phyloP scores from a whole-genome alignment of 768 basidiomycete genomes.

The Russula emetica region DNA sequence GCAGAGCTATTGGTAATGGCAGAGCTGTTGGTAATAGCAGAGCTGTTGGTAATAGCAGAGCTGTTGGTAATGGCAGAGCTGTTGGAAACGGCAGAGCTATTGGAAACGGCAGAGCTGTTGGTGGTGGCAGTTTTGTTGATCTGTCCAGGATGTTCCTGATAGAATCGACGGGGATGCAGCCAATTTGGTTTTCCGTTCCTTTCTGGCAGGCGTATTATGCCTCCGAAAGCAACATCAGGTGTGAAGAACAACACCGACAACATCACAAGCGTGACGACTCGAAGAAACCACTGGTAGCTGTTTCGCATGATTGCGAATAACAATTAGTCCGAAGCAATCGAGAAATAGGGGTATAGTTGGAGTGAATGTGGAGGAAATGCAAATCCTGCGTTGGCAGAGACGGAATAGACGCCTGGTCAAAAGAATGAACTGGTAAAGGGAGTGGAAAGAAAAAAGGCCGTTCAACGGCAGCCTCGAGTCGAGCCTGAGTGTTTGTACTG shows the following conservation, averaged over 20 bases:
- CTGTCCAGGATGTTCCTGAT: too few species aligned
- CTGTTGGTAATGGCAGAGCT: too few species aligned
- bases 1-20: too few species aligned
- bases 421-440: constrained; percentile 30
- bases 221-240: constrained; percentile 33
- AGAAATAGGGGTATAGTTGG: constrained; percentile 15
- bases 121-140: too few species aligned
- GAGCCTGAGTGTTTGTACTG: constrained; percentile 28
- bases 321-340: constrained; percentile 4
- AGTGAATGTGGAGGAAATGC: constrained; percentile 29
- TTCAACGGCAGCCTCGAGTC: constrained; percentile 44
- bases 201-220: constrained; percentile 47
- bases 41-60: too few species aligned
- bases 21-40: too few species aligned
- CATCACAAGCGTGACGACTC: constrained; percentile 24
- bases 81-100: too few species aligned
- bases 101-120: too few species aligned
- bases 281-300: constrained; percentile 20
- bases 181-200: constrained; percentile 43
- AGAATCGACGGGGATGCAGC: constrained; percentile 52
- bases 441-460: constrained; percentile 36
- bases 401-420: constrained; percentile 45
- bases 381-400: constrained; percentile 27
- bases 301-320: constrained; percentile 13
- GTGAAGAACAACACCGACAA: constrained; percentile 28